These are phyloP conservation scores for Penicillium oxalicum DNA, from an alignment of 2,329 filamentous ascomycete species.

Conservation along the genomic window DNA sequence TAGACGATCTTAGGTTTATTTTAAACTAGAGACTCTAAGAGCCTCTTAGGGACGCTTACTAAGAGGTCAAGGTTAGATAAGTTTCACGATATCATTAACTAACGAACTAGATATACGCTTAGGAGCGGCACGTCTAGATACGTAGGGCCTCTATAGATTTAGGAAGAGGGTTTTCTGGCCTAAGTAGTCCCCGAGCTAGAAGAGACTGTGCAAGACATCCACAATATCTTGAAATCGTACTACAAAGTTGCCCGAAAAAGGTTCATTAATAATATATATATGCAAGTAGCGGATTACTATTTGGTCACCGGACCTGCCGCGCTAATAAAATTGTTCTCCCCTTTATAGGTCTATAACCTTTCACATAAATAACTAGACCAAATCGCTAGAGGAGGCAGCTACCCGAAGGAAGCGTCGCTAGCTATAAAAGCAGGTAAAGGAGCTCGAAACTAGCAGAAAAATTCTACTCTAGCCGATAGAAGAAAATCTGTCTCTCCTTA, in stretches of 20 bases:
- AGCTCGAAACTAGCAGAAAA: constrained; percentile 37
- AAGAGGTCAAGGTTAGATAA: too few species aligned
- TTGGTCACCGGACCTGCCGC: constrained; percentile 47
- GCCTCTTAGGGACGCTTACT: too few species aligned
- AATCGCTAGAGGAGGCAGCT: constrained; percentile 51
- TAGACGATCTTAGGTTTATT: too few species aligned
- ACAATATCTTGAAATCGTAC: constrained; percentile 56
- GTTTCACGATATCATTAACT: too few species aligned
- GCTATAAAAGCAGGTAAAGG: constrained; percentile 44
- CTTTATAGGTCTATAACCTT: constrained; percentile 47
- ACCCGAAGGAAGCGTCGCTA: constrained; percentile 39
- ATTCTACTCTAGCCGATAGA: neutral
- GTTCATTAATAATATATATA: constrained; percentile 58
- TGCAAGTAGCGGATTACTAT: constrained; percentile 52
- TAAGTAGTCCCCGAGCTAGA: too few species aligned
- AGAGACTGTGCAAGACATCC: constrained; percentile 44
- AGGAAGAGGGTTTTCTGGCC: too few species aligned
- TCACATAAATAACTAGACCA: constrained; percentile 45
- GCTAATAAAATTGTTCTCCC: constrained; percentile 50
- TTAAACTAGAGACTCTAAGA: too few species aligned
- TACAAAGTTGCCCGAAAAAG: constrained; percentile 57
- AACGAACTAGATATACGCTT: too few species aligned
- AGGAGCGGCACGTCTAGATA: too few species aligned
- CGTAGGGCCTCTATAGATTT: too few species aligned
- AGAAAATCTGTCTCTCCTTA: constrained; percentile 1